Percentiles rank a stretch among this genome's conserved stretches.
phyloP scores from a whole-genome alignment of 2,329 filamentous ascomycete genomes.

The Penicillium sclerotigenum region DNA sequence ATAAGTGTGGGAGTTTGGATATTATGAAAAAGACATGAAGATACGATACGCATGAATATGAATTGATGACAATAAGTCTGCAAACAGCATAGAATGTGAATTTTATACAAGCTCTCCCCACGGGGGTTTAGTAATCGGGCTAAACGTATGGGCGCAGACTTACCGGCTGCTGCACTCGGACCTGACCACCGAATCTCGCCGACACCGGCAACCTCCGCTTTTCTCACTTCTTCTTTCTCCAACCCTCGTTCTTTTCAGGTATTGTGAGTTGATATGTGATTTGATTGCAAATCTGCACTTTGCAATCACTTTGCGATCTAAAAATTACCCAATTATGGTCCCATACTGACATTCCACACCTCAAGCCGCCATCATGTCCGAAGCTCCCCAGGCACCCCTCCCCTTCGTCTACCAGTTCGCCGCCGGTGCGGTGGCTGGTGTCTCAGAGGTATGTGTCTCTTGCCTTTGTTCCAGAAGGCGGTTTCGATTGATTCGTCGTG shows the following conservation, averaged over 20 bases:
- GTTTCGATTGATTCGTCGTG: not conserved
- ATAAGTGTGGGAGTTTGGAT: slow-evolving; percentile 6
- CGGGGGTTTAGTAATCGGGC: slow-evolving; percentile 13
- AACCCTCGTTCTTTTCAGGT: slow-evolving; percentile 3
- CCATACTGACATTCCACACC: slow-evolving; percentile 6
- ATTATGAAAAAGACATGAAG: not conserved
- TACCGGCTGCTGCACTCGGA: slow-evolving; percentile 10
- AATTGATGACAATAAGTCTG: not conserved
- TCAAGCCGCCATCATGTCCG: slow-evolving; percentile 53
- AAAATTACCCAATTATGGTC: not conserved
- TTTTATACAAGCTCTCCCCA: slow-evolving; percentile 4
- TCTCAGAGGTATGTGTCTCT: slow-evolving; percentile 75
- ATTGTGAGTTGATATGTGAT: not conserved
- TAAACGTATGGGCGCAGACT: not conserved
- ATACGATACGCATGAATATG: not conserved
- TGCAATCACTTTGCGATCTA: not conserved
- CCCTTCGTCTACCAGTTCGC: slow-evolving; percentile 94
- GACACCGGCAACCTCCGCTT: slow-evolving; percentile 17
- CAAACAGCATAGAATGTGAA: not conserved
- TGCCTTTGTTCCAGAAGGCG: not conserved
- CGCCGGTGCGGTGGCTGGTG: slow-evolving; percentile 93
- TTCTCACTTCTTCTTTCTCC: slow-evolving; percentile 1
- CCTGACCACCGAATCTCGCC: slow-evolving; percentile 21
- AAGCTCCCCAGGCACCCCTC: slow-evolving; percentile 66
- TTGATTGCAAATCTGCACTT: not conserved